A percentile compares a stretch with the other conserved stretches of the same genome.
phyloP scores from a whole-genome alignment of 257 asterid species.

The Forsythia viridissima region DNA sequence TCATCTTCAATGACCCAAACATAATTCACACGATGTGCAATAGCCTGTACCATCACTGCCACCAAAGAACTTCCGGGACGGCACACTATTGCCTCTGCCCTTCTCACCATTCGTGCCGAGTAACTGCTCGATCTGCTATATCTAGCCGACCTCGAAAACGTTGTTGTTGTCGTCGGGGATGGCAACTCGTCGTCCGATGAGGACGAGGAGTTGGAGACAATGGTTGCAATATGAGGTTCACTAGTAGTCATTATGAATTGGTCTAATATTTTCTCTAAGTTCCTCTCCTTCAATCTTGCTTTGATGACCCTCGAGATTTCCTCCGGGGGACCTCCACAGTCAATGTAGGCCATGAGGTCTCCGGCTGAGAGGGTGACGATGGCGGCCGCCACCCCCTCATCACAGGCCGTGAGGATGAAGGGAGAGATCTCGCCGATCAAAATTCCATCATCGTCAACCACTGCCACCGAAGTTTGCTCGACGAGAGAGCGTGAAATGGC shows the following conservation, averaged over 20 bases:
- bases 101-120: slow-evolving; percentile 57
- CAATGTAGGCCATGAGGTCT: slow-evolving; percentile 78
- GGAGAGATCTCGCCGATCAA: slow-evolving; percentile 84
- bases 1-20: slow-evolving; percentile 94
- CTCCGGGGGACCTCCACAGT: slow-evolving; percentile 73
- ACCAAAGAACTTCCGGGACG: slow-evolving; percentile 71
- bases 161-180: slow-evolving; percentile 32
- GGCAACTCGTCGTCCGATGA: slow-evolving; percentile 55
- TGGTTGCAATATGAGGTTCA: neutral
- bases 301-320: slow-evolving; percentile 54
- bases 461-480: slow-evolving; percentile 77
- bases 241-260: slow-evolving; percentile 35
- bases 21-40: slow-evolving; percentile 71
- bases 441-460: slow-evolving; percentile 51
- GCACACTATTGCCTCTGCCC: slow-evolving; percentile 82
- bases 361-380: slow-evolving; percentile 68
- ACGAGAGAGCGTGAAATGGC: slow-evolving; percentile 43
- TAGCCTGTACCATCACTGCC: slow-evolving; percentile 88
- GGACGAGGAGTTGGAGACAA: slow-evolving; percentile 17
- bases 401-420: slow-evolving; percentile 54
- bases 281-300: slow-evolving; percentile 57
- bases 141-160: slow-evolving; percentile 27
- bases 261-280: slow-evolving; percentile 48
- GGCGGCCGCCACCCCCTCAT: slow-evolving; percentile 62
- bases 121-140: slow-evolving; percentile 46